Percentiles rank a stretch among this genome's conserved stretches.
phyloP scores from a whole-genome alignment of 192 early-diverging fungal species.

The Rhizophagus clarus region DNA sequence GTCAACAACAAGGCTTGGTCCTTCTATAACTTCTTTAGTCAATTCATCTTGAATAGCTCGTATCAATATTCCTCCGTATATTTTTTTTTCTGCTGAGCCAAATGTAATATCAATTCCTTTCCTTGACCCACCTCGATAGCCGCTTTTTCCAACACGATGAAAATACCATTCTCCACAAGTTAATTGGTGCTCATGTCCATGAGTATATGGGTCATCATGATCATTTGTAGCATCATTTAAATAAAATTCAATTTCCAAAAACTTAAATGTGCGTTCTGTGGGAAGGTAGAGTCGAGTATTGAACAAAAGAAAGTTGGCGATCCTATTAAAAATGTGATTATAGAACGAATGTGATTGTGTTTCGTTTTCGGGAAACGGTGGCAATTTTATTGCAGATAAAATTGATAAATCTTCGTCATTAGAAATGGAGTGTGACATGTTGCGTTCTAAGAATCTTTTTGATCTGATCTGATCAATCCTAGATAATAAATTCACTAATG shows the following conservation, averaged over 20 bases:
- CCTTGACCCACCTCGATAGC: constrained; percentile 40
- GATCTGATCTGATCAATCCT: not conserved
- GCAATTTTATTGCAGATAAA: not conserved
- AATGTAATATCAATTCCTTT: constrained; percentile 42
- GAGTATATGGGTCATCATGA: constrained; percentile 36
- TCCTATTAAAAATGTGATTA: not conserved
- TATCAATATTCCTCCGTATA: constrained; percentile 41
- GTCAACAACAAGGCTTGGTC: constrained; percentile 40
- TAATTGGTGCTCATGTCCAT: constrained; percentile 36
- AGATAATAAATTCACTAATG: not conserved
- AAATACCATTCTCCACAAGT: constrained; percentile 39
- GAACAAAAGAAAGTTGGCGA: constrained; percentile 35
- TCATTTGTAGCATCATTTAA: constrained; percentile 28
- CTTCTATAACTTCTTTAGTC: constrained; percentile 36
- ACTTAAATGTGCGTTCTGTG: constrained; percentile 29
- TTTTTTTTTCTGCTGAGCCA: constrained; percentile 25
- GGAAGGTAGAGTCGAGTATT: constrained; percentile 32
- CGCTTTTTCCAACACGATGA: constrained; percentile 33
- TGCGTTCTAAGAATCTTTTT: not conserved
- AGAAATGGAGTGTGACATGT: not conserved
- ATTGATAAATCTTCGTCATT: not conserved
- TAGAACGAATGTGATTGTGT: constrained; percentile 3
- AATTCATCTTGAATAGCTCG: constrained; percentile 36
- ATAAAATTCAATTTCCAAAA: constrained; percentile 42
- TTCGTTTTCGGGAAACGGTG: not conserved